Conservation (phyloP, 768 basidiomycete species). For the Ramaria sp. region DNA sequence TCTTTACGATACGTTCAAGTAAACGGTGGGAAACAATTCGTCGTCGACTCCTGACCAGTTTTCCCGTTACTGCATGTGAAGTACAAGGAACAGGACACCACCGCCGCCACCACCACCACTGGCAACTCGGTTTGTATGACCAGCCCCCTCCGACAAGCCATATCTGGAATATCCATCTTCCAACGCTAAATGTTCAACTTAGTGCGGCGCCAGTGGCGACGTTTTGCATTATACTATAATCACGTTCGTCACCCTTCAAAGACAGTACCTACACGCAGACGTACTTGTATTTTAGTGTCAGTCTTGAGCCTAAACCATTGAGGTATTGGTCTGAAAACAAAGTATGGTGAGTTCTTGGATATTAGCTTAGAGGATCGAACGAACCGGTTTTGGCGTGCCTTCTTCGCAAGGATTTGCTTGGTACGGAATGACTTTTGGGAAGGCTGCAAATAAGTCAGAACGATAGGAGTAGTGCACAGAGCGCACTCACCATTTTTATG, state of each 20-base stretch:
- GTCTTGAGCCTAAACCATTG: slow-evolving; percentile 99
- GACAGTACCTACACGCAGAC: neutral
- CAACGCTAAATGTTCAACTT: slow-evolving; percentile 83
- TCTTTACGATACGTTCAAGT: no score
- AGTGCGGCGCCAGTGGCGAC: slow-evolving; percentile 98
- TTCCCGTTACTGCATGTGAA: no score
- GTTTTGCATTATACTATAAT: slow-evolving; percentile 83
- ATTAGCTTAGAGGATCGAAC: slow-evolving; percentile 13
- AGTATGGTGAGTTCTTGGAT: neutral
- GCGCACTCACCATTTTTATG: slow-evolving; percentile 33
- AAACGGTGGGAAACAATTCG: no score
- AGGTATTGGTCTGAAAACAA: slow-evolving; percentile 69
- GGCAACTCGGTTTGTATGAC: no score
- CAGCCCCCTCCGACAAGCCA: no score
- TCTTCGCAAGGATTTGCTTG: slow-evolving; percentile 96
- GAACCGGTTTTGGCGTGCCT: slow-evolving; percentile 88
- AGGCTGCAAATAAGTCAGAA: slow-evolving; percentile 44
- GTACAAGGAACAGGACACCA: no score
- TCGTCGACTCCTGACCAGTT: no score
- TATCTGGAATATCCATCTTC: no score
- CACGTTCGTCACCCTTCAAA: neutral
- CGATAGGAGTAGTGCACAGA: neutral
- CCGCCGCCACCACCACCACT: no score
- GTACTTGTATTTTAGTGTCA: slow-evolving; percentile 88
- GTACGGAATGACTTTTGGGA: slow-evolving; percentile 98